Evolutionary conservation across 768 basidiomycete genomes (phyloP).

Genomic region (Leccinum truebloodii): DNA sequence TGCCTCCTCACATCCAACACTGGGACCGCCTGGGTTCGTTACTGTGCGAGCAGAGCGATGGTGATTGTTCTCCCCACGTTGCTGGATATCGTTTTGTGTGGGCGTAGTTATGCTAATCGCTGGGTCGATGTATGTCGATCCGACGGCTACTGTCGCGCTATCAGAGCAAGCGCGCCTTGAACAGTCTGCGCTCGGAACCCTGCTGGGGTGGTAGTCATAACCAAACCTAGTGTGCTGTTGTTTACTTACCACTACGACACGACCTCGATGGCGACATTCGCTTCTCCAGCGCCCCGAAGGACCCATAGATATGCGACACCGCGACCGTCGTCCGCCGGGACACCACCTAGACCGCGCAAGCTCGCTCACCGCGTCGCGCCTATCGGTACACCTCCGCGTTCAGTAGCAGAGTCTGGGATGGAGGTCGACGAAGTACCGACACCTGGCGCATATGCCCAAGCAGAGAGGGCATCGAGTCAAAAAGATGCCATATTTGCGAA

Average conservation of each 20-base stretch:
- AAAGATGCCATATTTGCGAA: constrained; percentile 59
- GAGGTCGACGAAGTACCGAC: constrained; percentile 60
- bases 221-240: constrained; percentile 1
- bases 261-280: constrained; percentile 47
- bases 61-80: too few species aligned
- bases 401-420: constrained; percentile 56
- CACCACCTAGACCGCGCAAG: constrained; percentile 30
- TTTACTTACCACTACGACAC: constrained; percentile 12
- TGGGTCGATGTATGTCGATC: too few species aligned
- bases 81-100: too few species aligned
- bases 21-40: too few species aligned
- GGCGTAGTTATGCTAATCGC: too few species aligned
- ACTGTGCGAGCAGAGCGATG: too few species aligned
- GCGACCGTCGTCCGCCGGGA: constrained; percentile 24
- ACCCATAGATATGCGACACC: constrained; percentile 38
- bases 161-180: too few species aligned
- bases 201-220: too few species aligned
- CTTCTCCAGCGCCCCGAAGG: constrained; percentile 60
- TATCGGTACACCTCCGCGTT: constrained; percentile 23
- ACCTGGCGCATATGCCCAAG: constrained; percentile 39
- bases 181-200: too few species aligned
- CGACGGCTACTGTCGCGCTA: too few species aligned
- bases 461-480: constrained; percentile 37
- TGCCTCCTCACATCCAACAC: too few species aligned
- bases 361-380: constrained; percentile 25